phyloP scores from a whole-genome alignment of 2,329 filamentous ascomycete genomes.

The Penicillium sp. region DNA sequence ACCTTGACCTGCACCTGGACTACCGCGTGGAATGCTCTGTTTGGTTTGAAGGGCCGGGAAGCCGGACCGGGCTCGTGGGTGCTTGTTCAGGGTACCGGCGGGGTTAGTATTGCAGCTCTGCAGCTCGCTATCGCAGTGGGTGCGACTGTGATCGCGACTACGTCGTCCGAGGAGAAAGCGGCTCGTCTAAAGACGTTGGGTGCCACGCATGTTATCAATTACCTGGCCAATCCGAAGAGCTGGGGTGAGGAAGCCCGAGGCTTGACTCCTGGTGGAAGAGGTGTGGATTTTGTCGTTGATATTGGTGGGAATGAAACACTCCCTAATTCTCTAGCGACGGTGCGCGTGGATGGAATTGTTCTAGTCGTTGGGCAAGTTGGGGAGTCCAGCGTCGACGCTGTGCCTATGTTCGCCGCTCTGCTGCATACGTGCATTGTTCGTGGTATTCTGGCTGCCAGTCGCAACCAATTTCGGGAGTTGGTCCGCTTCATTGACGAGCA shows the following conservation, averaged over 20 bases:
- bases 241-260: constrained; percentile 15
- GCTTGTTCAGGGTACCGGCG: constrained; percentile 53
- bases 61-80: constrained; percentile 48
- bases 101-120: constrained; percentile 46
- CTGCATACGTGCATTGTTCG: constrained; percentile 29
- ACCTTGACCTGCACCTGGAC: constrained; percentile 12
- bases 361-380: background rate
- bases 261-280: constrained; percentile 25
- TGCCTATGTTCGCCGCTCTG: constrained; percentile 19
- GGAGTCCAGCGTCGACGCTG: background rate
- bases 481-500: constrained; percentile 35
- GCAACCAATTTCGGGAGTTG: constrained; percentile 30
- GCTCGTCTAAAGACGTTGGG: constrained; percentile 52
- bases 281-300: background rate
- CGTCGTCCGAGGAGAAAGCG: constrained; percentile 51
- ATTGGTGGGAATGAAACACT: constrained; percentile 1
- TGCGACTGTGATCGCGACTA: constrained; percentile 58
- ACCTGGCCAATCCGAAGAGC: constrained; percentile 39
- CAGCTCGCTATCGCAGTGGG: constrained; percentile 48
- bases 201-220: constrained; percentile 58
- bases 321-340: background rate
- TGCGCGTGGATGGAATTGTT: constrained; percentile 1
- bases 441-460: constrained; percentile 29
- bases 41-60: constrained; percentile 4
- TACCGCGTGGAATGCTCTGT: constrained; percentile 4